phyloP scores from a whole-genome alignment of 2,329 filamentous ascomycete species.

The Alternaria sp. region DNA sequence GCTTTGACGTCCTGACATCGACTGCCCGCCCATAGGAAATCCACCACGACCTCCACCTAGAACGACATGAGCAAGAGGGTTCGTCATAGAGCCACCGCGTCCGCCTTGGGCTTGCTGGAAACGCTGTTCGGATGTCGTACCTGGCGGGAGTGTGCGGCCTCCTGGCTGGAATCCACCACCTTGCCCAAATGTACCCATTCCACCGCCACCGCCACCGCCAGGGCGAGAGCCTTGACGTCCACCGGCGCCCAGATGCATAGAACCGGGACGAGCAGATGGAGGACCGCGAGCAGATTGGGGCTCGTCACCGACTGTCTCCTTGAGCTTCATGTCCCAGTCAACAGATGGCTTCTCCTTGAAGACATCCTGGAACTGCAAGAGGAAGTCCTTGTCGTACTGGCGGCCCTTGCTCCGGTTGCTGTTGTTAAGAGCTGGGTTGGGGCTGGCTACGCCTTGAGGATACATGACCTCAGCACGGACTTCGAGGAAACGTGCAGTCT shows the following conservation, averaged over 20 bases:
- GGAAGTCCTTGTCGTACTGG: conserved; percentile 93
- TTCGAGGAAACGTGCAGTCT: conserved; percentile 86
- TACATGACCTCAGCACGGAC: conserved; percentile 81
- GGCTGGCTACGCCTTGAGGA: conserved; percentile 75
- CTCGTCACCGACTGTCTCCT: conserved; percentile 83
- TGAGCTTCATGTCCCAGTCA: conserved; percentile 89
- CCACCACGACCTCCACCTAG: conserved; percentile 60
- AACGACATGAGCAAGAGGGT: conserved; percentile 66
- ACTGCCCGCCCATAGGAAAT: conserved; percentile 62
- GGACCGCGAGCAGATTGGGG: conserved; percentile 66
- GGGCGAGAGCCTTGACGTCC: conserved; percentile 55
- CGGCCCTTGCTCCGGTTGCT: conserved; percentile 81
- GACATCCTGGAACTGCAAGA: conserved; percentile 93
- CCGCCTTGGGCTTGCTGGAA: conserved; percentile 55
- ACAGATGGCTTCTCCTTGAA: conserved; percentile 96
- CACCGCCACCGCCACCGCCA: conserved; percentile 38
- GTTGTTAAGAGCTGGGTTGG: conserved; percentile 90
- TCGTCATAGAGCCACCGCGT: conserved; percentile 47
- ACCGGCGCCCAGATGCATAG: conserved; percentile 51
- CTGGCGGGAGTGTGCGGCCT: conserved; percentile 69
- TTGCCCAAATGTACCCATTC: conserved; percentile 73
- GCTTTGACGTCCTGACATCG: conserved; percentile 66
- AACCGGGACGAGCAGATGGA: conserved; percentile 65
- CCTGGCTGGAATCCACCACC: conserved; percentile 45
- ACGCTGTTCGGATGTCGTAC: conserved; percentile 78